A percentile compares a stretch with the other conserved stretches of the same genome.
Conservation (phyloP, 2,329 filamentous ascomycete genomes). For the Diplodia sapinea region DNA sequence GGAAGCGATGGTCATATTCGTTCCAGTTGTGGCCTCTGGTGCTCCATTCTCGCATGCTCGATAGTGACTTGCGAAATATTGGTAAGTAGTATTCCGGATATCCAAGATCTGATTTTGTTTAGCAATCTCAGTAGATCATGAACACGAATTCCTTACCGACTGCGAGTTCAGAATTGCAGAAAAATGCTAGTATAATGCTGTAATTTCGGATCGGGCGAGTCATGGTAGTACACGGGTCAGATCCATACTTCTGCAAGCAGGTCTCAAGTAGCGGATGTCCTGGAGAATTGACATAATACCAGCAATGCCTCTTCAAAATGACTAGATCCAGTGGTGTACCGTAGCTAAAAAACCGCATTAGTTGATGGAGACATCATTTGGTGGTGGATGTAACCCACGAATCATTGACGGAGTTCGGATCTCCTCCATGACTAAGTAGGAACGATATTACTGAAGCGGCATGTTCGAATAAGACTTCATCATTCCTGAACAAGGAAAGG, state of each 20-base stretch:
- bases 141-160: background rate
- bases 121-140: background rate
- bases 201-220: fast-evolving
- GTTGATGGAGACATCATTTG: too few species aligned
- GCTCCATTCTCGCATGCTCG: background rate
- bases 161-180: background rate
- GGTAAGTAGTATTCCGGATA: background rate
- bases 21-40: background rate
- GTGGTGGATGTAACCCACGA: too few species aligned
- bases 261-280: background rate
- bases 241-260: background rate
- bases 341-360: too few species aligned
- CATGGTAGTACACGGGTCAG: background rate
- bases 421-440: background rate
- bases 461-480: background rate
- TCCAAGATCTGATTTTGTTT: background rate
- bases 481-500: background rate
- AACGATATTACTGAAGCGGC: background rate
- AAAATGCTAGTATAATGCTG: background rate
- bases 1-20: background rate
- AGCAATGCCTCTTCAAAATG: too few species aligned
- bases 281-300: too few species aligned
- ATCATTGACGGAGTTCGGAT: background rate
- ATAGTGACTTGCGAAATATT: background rate
- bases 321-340: too few species aligned